phyloP scores from a whole-genome alignment of 768 basidiomycete genomes.

The Amanita rubescens region DNA sequence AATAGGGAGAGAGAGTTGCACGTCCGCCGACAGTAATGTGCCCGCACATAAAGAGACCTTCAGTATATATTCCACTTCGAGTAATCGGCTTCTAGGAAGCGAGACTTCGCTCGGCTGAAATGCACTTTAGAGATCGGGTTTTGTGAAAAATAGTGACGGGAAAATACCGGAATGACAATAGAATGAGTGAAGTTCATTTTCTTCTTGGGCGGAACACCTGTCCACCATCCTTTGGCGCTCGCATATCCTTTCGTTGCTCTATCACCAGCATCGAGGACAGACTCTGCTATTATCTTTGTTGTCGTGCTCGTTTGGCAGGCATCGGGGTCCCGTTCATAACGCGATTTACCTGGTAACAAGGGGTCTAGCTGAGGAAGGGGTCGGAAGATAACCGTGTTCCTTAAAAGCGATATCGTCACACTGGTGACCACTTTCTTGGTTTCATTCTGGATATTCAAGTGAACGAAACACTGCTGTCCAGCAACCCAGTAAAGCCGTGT shows the following conservation, averaged over 20 bases:
- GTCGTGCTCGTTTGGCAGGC: slow-evolving; percentile 57
- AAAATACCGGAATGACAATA: slow-evolving; percentile 67
- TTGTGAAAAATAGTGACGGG: background rate
- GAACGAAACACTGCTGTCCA: slow-evolving; percentile 69
- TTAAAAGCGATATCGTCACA: slow-evolving; percentile 54
- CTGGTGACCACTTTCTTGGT: slow-evolving; percentile 62
- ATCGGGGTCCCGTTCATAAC: slow-evolving; percentile 38
- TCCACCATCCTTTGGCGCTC: slow-evolving; percentile 87
- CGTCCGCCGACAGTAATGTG: slow-evolving; percentile 45
- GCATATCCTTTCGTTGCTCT: slow-evolving; percentile 58
- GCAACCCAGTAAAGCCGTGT: slow-evolving; percentile 76
- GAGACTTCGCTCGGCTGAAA: slow-evolving; percentile 62
- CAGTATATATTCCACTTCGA: slow-evolving; percentile 74
- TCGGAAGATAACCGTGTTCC: slow-evolving; percentile 61
- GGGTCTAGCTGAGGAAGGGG: slow-evolving; percentile 36
- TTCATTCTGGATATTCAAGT: slow-evolving; percentile 58
- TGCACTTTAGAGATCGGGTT: slow-evolving; percentile 5
- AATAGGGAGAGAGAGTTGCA: slow-evolving; percentile 67
- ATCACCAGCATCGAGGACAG: slow-evolving; percentile 58
- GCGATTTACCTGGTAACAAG: slow-evolving; percentile 1
- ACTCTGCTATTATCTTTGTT: slow-evolving; percentile 58
- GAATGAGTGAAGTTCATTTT: slow-evolving; percentile 58
- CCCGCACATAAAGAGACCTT: slow-evolving; percentile 58
- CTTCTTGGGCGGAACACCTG: slow-evolving; percentile 62
- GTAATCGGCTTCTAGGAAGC: slow-evolving; percentile 54